Evolutionary conservation across 2,329 filamentous ascomycete genomes (phyloP).

Genomic region (Ophiosphaerella herpotricha): DNA sequence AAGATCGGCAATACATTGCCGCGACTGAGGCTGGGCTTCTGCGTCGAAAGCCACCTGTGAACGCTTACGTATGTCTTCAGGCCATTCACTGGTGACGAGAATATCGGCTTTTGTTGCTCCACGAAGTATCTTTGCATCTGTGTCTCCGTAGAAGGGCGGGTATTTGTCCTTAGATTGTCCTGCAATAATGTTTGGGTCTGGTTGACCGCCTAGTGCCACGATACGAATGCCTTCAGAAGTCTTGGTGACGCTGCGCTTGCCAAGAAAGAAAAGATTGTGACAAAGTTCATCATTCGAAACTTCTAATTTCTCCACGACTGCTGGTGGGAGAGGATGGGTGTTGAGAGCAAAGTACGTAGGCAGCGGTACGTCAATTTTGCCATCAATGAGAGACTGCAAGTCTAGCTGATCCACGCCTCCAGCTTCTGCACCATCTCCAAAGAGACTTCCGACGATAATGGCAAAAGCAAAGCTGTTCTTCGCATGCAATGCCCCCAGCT

Average conservation of each 20-base stretch:
- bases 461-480: constrained; percentile 91
- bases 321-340: constrained; percentile 69
- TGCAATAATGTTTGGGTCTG: constrained; percentile 65
- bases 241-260: constrained; percentile 81
- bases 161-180: constrained; percentile 73
- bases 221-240: constrained; percentile 89
- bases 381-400: constrained; percentile 69
- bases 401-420: constrained; percentile 60
- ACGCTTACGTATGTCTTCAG: constrained; percentile 69
- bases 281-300: constrained; percentile 73
- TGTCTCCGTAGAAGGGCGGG: constrained; percentile 75
- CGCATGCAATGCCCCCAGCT: constrained; percentile 76
- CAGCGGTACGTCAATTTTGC: constrained; percentile 74
- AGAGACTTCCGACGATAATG: constrained; percentile 83
- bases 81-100: constrained; percentile 86
- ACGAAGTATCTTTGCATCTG: constrained; percentile 75
- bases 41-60: constrained; percentile 67
- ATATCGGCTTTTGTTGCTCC: constrained; percentile 84
- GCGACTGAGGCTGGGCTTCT: constrained; percentile 59
- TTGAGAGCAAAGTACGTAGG: constrained; percentile 92
- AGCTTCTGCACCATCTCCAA: constrained; percentile 57
- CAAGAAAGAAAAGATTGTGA: constrained; percentile 87
- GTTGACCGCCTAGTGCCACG: constrained; percentile 78
- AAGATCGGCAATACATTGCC: constrained; percentile 76
- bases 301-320: constrained; percentile 74